A percentile compares a stretch with the other conserved stretches of the same genome.
Evolutionary conservation across 768 basidiomycete genomes (phyloP).

Genomic region (Lactifluus echinatus): DNA sequence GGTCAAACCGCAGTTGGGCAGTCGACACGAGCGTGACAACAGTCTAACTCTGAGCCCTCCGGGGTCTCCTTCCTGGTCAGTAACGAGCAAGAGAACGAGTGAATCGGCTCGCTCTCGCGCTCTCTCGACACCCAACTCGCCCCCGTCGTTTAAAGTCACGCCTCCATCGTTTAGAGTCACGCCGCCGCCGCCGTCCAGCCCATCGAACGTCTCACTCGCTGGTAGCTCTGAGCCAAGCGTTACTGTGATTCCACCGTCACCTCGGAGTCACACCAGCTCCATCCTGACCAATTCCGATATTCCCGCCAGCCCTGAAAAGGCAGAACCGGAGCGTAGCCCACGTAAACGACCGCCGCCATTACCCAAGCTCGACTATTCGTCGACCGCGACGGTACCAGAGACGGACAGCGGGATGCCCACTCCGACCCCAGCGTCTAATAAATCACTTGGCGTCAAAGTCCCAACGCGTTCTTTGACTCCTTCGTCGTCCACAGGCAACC

Average conservation of each 20-base stretch:
- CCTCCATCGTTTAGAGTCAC: neutral
- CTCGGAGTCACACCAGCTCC: slow-evolving; percentile 21
- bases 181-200: neutral
- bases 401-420: slow-evolving; percentile 14
- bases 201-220: slow-evolving; percentile 15
- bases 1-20: neutral
- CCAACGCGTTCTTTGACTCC: slow-evolving; percentile 6
- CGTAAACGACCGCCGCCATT: slow-evolving; percentile 13
- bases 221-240: slow-evolving; percentile 24
- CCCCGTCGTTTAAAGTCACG: neutral
- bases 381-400: neutral
- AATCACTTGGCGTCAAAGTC: neutral
- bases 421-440: slow-evolving; percentile 4
- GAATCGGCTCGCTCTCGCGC: neutral
- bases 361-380: slow-evolving; percentile 10
- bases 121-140: neutral
- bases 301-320: neutral
- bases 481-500: slow-evolving; percentile 17
- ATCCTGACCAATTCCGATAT: slow-evolving; percentile 18
- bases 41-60: neutral
- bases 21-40: neutral
- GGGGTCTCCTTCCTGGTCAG: neutral
- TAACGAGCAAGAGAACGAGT: neutral
- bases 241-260: slow-evolving; percentile 30
- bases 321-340: slow-evolving; percentile 11